Evolutionary conservation across 2,329 filamentous ascomycete genomes (phyloP).

Genomic region (Mollisiaceae sp.): DNA sequence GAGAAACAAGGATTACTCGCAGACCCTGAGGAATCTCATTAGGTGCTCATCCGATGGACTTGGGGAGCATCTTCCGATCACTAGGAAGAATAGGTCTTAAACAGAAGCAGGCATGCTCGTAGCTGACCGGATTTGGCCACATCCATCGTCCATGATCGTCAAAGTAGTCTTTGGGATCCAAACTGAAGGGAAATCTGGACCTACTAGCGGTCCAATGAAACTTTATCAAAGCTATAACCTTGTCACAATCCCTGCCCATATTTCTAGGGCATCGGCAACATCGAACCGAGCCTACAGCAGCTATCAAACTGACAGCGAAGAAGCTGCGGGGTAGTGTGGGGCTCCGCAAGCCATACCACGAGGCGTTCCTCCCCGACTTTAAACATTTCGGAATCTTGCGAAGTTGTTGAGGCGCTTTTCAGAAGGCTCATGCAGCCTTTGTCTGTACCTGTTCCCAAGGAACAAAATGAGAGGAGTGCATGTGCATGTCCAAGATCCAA

Average conservation of each 20-base stretch:
- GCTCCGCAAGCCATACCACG: not conserved
- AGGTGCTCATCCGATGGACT: too few relatives aligned
- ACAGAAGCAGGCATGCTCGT: too few relatives aligned
- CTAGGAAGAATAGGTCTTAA: too few relatives aligned
- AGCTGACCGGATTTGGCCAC: not conserved
- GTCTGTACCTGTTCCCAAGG: not conserved
- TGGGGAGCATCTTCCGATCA: too few relatives aligned
- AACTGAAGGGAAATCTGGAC: not conserved
- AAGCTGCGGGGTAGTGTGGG: conserved; percentile 15
- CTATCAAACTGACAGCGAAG: conserved; percentile 3
- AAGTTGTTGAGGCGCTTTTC: not conserved
- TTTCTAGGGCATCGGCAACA: not conserved
- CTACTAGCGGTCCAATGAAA: not conserved
- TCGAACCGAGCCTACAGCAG: not conserved
- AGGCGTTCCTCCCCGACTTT: conserved; percentile 1
- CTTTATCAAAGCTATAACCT: not conserved
- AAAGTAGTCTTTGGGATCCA: not conserved
- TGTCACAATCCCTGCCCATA: not conserved
- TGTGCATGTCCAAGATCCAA: not conserved
- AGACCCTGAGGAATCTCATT: too few relatives aligned
- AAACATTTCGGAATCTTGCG: not conserved
- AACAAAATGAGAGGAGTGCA: not conserved
- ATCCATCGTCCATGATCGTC: not conserved
- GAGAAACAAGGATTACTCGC: not conserved
- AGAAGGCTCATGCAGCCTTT: not conserved